Conservation (phyloP, 139 green algal genomes). For the Volvox reticuliferus region DNA sequence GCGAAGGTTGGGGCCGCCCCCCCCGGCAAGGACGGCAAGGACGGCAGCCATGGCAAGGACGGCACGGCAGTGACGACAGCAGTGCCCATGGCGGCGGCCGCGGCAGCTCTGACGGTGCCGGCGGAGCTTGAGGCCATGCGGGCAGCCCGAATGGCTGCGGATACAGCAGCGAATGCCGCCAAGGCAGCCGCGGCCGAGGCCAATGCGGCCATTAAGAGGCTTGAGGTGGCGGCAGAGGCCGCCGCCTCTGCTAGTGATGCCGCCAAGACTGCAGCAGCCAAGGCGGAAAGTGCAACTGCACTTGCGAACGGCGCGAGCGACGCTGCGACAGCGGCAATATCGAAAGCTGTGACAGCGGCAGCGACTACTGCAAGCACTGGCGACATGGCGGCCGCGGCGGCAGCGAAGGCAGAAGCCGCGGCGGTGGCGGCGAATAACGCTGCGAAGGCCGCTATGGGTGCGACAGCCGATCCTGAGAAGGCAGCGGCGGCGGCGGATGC, state of each 20-base stretch:
- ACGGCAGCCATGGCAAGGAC: not conserved
- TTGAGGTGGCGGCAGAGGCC: not conserved
- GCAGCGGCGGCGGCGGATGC: not conserved
- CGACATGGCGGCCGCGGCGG: not conserved
- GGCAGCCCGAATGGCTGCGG: not conserved
- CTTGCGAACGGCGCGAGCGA: not conserved
- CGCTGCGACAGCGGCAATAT: not conserved
- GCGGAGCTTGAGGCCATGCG: constrained; percentile 8
- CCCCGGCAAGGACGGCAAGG: not conserved
- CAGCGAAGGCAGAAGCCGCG: not conserved
- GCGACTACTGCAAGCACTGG: too few relatives aligned
- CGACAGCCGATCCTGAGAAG: not conserved
- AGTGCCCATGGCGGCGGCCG: not conserved
- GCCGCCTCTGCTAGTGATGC: not conserved
- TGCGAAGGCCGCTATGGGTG: not conserved
- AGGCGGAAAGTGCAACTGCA: not conserved
- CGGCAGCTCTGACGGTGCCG: not conserved
- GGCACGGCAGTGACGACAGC: not conserved
- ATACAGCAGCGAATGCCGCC: not conserved
- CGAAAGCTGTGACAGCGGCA: not conserved
- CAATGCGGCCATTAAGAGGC: not conserved
- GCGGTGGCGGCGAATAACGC: not conserved
- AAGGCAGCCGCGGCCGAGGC: not conserved
- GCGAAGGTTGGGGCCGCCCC: not conserved
- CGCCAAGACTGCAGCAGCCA: not conserved